Percentiles rank a stretch among this genome's conserved stretches.
phyloP scores from a whole-genome alignment of 306 rosid genomes.

The Sphenostylis stenocarpa region DNA sequence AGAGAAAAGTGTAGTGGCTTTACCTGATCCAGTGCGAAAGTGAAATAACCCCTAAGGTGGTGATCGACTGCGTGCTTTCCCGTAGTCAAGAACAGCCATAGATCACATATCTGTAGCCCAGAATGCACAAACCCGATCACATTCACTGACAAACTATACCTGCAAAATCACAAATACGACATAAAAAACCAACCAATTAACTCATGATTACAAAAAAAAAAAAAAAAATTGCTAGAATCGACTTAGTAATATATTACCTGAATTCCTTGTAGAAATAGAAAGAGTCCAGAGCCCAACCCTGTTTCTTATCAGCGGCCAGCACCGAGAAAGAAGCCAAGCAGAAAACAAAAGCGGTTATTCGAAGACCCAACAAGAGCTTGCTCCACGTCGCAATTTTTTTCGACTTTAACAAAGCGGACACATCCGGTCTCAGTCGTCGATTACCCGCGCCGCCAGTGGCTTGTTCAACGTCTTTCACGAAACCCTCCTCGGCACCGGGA shows the following conservation, averaged over 20 bases:
- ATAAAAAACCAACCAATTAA: conserved; percentile 1
- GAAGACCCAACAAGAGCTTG: conserved; percentile 51
- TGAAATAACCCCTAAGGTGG: conserved; percentile 47
- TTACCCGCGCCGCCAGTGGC: conserved; percentile 26
- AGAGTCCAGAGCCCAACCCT: conserved; percentile 82
- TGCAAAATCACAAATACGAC: conserved; percentile 36
- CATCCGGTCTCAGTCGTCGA: conserved; percentile 51
- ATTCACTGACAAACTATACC: conserved; percentile 69
- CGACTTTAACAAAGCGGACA: conserved; percentile 33
- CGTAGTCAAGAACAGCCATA: conserved; percentile 38
- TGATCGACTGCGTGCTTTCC: conserved; percentile 49
- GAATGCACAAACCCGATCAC: conserved; percentile 69
- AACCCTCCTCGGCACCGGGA: conserved; percentile 53
- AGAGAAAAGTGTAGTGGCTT: background rate
- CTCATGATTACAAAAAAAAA: background rate
- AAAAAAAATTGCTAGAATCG: background rate
- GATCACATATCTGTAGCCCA: conserved; percentile 57
- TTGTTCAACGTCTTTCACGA: conserved; percentile 35
- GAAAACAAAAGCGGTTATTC: conserved; percentile 50
- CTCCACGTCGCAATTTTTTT: conserved; percentile 43
- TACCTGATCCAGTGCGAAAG: conserved; percentile 79
- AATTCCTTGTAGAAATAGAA: conserved; percentile 73
- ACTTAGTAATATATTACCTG: conserved; percentile 39
- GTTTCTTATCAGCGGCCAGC: conserved; percentile 63
- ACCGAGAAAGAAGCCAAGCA: conserved; percentile 71